These are phyloP conservation scores for Maudiozyma saulgeensis DNA, from an alignment of 805 yeast genomes.

Conservation along the genomic window DNA sequence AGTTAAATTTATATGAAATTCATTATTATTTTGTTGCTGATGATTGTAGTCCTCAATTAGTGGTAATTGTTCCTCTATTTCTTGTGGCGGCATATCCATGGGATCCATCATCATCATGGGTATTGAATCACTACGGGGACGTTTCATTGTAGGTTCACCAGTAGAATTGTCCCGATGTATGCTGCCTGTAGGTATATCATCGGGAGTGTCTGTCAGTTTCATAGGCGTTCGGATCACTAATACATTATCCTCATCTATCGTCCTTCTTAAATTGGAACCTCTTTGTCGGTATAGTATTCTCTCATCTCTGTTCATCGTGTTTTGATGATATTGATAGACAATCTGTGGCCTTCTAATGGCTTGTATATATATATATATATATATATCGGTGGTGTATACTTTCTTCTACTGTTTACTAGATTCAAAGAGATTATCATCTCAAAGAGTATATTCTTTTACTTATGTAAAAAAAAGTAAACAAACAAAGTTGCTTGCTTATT, in stretches of 20 bases:
- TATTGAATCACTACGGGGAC: background rate
- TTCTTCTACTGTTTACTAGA: too few species aligned
- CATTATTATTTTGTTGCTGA: background rate
- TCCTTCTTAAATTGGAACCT: conserved; percentile 22
- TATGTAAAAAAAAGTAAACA: too few species aligned
- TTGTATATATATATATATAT: too few species aligned
- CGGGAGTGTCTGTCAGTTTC: background rate
- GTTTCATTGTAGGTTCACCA: too few species aligned
- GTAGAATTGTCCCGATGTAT: too few species aligned
- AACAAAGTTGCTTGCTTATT: too few species aligned
- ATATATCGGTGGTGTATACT: too few species aligned
- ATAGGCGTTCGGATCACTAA: conserved; percentile 14
- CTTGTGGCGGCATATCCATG: background rate
- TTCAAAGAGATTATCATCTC: too few species aligned
- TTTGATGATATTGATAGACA: background rate
- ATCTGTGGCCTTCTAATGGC: background rate
- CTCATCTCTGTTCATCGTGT: conserved; percentile 17
- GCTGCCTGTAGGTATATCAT: too few species aligned
- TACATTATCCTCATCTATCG: conserved; percentile 15
- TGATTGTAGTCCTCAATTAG: background rate
- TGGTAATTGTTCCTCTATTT: background rate
- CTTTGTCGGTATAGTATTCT: conserved; percentile 25
- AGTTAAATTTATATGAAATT: conserved; percentile 1
- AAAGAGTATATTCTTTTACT: too few species aligned
- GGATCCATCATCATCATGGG: background rate